Evolutionary conservation across 2,329 filamentous ascomycete species (phyloP).

Genomic region (Alternaria sp.): DNA sequence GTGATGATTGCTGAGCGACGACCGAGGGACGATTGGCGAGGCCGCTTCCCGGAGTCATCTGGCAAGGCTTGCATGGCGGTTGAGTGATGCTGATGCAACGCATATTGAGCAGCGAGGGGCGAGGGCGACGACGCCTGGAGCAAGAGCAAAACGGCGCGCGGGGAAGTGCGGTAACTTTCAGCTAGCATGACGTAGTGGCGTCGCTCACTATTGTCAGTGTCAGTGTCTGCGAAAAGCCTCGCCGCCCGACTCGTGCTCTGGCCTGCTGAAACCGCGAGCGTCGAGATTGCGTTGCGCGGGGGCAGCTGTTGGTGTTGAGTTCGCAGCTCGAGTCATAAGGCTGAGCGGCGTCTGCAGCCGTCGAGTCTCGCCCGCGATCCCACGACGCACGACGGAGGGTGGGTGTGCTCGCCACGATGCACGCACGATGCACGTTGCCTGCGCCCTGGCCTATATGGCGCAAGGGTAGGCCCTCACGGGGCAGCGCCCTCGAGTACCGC

Average conservation of each 20-base stretch:
- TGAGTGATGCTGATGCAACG: slow-evolving; percentile 20
- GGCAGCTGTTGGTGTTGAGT: slow-evolving; percentile 15
- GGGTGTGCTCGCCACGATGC: slow-evolving; percentile 22
- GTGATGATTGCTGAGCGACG: slow-evolving; percentile 13
- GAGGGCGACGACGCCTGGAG: background rate
- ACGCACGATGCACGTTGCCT: slow-evolving; percentile 18
- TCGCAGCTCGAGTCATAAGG: slow-evolving; percentile 38
- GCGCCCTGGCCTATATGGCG: slow-evolving; percentile 14
- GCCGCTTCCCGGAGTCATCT: slow-evolving; percentile 22
- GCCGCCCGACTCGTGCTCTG: background rate
- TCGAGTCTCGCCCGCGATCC: slow-evolving; percentile 32
- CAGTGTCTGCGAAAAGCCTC: background rate
- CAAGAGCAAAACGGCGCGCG: background rate
- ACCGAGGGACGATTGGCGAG: slow-evolving; percentile 18
- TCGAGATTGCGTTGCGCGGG: slow-evolving; percentile 7
- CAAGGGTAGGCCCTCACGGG: slow-evolving; percentile 30
- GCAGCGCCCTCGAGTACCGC: slow-evolving; percentile 19
- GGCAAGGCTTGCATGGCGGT: slow-evolving; percentile 23
- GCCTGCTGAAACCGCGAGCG: slow-evolving; percentile 12
- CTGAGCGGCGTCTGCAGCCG: slow-evolving; percentile 31
- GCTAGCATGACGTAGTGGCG: slow-evolving; percentile 13
- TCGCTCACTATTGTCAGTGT: background rate
- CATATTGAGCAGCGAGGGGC: slow-evolving; percentile 1
- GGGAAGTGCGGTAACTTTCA: slow-evolving; percentile 4
- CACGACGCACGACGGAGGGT: slow-evolving; percentile 20